A percentile compares a stretch with the other conserved stretches of the same genome.
These are phyloP conservation scores for Lipomyces spencermartinsiae DNA, from an alignment of 805 yeast species.

Conservation along the genomic window DNA sequence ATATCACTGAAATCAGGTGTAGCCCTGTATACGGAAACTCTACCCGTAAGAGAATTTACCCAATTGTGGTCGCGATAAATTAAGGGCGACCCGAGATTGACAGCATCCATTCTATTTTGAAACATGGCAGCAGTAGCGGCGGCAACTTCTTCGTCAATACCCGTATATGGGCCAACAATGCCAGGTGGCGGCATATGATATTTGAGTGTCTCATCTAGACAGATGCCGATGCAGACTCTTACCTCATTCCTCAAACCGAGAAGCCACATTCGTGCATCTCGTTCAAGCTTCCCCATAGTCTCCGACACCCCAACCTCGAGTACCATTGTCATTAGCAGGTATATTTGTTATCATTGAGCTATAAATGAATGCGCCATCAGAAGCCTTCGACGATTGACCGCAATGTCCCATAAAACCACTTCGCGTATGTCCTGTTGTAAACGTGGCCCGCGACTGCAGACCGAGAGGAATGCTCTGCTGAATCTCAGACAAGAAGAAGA, in stretches of 20 bases:
- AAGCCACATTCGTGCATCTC: background rate
- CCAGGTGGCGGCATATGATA: background rate
- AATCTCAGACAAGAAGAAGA: background rate
- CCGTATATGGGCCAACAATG: background rate
- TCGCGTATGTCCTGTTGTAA: background rate
- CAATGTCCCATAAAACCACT: background rate
- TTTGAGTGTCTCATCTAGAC: background rate
- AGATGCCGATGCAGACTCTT: background rate
- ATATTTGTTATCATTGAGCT: background rate
- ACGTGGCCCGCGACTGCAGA: background rate
- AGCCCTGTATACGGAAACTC: background rate
- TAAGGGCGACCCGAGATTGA: background rate
- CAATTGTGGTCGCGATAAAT: background rate
- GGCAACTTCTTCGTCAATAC: background rate
- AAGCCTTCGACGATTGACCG: background rate
- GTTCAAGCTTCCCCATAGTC: conserved; percentile 4
- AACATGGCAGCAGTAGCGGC: background rate
- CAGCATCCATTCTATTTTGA: background rate
- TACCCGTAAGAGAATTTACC: conserved; percentile 5
- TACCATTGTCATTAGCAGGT: background rate
- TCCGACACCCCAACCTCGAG: conserved; percentile 5
- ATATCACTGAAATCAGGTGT: conserved; percentile 1
- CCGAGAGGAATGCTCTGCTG: background rate
- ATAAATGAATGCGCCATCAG: background rate
- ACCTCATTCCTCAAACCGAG: background rate